Evolutionary conservation across 2,329 filamentous ascomycete genomes (phyloP), one percentile per base, ranked within the genome.

Genomic region (Apiospora phragmitis): DNA sequence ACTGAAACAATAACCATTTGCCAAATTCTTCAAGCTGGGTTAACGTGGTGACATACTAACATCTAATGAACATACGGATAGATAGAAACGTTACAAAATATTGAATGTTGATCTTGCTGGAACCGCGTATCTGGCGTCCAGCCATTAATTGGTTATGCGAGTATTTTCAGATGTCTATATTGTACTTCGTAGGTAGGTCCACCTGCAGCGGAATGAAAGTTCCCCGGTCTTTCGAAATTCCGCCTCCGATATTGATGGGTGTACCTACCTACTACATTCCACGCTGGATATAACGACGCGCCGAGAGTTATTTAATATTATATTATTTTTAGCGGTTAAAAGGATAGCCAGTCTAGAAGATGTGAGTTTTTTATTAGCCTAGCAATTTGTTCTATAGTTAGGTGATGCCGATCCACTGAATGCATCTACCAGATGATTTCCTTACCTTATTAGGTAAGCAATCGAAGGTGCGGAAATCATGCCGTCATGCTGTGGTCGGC

Each of bases 161-260:
- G 51, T 26, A 59, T 35, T 35, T 21, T 29, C 8, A 35, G 16
- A 21, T 21, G 51, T 32, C 51, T 59, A 18, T 21, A 35, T 59
- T 16, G n/a, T n/a, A n/a, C n/a, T n/a, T n/a, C 8, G 1, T 41
- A 41, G 38, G 51, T 18, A 32, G 14, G 35, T 29, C 24, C 16
- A 32, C 6, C 26, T 59, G 29, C 26, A 4, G 11, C 18, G 55
- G 29, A 38, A 38, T 38, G 55, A 21, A 62, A 62, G 21, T n/a
- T 38, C 11, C 55, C 55, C 51, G 55, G 55, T 62, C 55, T 62
- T 62, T 62, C 18, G 32, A 62, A 62, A 35, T 62, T 62, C 51
- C 51, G 51, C 51, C 29, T 35, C 29, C 51, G 51, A 35, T 55
- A 16, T 29, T 55, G n/a, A 12, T 26, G 11, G 38, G 38, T 12